Evolutionary conservation across 2,329 filamentous ascomycete species (phyloP).

Genomic region (Thielaviopsis cerberus): DNA sequence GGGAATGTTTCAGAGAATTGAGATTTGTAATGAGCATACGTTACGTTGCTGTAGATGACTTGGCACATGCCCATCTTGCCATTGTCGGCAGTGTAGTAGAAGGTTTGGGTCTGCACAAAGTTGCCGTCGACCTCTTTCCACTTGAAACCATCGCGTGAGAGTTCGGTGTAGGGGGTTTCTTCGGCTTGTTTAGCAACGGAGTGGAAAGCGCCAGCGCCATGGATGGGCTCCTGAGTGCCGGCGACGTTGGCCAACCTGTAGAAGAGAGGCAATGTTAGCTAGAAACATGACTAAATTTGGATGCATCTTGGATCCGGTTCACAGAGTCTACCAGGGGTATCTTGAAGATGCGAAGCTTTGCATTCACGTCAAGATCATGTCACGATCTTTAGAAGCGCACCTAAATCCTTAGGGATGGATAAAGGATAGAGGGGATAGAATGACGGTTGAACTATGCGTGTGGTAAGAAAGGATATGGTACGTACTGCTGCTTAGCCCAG

Average conservation of each 20-base stretch:
- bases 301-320: not conserved
- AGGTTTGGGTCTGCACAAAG: constrained; percentile 83
- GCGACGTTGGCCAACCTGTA: constrained; percentile 57
- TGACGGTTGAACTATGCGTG: constrained; percentile 2
- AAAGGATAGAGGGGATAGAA: constrained; percentile 6
- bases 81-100: constrained; percentile 69
- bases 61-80: constrained; percentile 66
- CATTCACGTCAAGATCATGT: not conserved
- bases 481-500: constrained; percentile 85
- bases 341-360: not conserved
- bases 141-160: constrained; percentile 58
- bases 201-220: constrained; percentile 73
- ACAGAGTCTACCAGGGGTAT: not conserved
- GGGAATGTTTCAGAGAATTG: too few relatives aligned
- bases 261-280: constrained; percentile 4
- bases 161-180: constrained; percentile 60
- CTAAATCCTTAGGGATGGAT: constrained; percentile 14
- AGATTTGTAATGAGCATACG: constrained; percentile 50
- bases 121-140: constrained; percentile 72
- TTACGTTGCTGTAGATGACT: constrained; percentile 94
- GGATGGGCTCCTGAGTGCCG: constrained; percentile 90
- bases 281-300: not conserved
- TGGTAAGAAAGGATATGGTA: constrained; percentile 9
- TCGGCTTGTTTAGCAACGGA: constrained; percentile 68
- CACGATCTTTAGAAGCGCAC: constrained; percentile 6